Percentiles rank a stretch among this genome's conserved stretches.
Evolutionary conservation across 2,329 filamentous ascomycete genomes (phyloP).

Genomic region (Beauveria pseudobassiana): DNA sequence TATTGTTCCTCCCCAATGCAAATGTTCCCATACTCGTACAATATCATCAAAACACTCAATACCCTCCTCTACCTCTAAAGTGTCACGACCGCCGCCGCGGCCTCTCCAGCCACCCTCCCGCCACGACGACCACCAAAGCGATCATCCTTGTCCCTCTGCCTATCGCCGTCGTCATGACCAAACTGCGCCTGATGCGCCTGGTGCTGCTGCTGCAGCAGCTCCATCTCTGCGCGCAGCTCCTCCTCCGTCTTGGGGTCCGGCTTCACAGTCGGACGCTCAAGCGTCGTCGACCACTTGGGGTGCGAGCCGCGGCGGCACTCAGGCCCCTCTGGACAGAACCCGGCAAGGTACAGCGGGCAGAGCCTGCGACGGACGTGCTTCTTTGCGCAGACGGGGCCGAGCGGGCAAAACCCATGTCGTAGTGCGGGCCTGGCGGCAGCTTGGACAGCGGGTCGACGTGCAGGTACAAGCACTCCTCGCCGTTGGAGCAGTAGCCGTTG

Average conservation of each 20-base stretch:
- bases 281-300: constrained; percentile 68
- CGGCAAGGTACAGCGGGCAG: constrained; percentile 81
- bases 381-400: constrained; percentile 81
- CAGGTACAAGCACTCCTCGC: constrained; percentile 90
- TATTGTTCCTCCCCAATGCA: neutral
- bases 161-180: constrained; percentile 26
- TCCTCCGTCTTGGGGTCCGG: constrained; percentile 50
- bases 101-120: constrained; percentile 33
- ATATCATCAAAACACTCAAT: constrained; percentile 5
- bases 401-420: constrained; percentile 92
- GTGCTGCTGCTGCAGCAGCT: constrained; percentile 31
- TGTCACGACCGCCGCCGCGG: constrained; percentile 21
- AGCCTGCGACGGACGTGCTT: constrained; percentile 77
- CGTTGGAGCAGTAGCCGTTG: constrained; percentile 92
- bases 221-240: constrained; percentile 24
- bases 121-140: constrained; percentile 25
- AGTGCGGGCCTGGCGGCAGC: constrained; percentile 77
- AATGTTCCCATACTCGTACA: neutral
- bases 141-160: constrained; percentile 15
- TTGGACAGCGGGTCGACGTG: constrained; percentile 80
- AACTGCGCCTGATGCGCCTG: constrained; percentile 26
- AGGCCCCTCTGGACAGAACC: constrained; percentile 82
- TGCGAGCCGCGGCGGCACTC: constrained; percentile 76
- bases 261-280: constrained; percentile 69
- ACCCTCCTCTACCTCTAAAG: constrained; percentile 29